These are phyloP conservation scores for Argentina anserina DNA, from an alignment of 306 rosid species.

Conservation along the genomic window DNA sequence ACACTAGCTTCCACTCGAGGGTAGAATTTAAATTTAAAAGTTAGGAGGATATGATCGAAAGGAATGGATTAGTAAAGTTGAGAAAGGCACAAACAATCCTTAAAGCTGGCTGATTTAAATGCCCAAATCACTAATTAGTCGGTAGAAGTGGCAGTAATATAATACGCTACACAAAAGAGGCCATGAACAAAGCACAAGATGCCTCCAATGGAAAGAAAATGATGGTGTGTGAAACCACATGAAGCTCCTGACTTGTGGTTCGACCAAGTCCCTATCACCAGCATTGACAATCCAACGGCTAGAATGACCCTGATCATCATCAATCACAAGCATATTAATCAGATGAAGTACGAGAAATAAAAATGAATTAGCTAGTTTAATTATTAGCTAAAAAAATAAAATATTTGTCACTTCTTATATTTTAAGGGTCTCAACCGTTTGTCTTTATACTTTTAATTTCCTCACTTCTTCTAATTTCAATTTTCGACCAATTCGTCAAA, in stretches of 20 bases:
- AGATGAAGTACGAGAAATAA: background rate
- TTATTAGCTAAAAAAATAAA: too few species aligned
- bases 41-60: background rate
- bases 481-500: too few species aligned
- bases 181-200: constrained; percentile 85
- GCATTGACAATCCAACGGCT: constrained; percentile 70
- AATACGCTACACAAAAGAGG: constrained; percentile 64
- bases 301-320: constrained; percentile 55
- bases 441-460: too few species aligned
- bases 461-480: too few species aligned
- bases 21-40: constrained; percentile 14
- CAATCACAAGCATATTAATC: background rate
- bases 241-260: constrained; percentile 68
- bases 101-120: background rate
- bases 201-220: constrained; percentile 93
- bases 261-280: constrained; percentile 86
- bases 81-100: background rate
- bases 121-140: constrained; percentile 24
- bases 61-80: constrained; percentile 17
- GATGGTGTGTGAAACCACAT: constrained; percentile 91
- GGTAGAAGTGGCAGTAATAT: constrained; percentile 56
- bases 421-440: too few species aligned
- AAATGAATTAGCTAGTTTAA: background rate
- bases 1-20: background rate
- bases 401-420: too few species aligned